A percentile compares a stretch with the other conserved stretches of the same genome.
Evolutionary conservation across 2,329 filamentous ascomycete species (phyloP).

Genomic region (Epichloe sp.): DNA sequence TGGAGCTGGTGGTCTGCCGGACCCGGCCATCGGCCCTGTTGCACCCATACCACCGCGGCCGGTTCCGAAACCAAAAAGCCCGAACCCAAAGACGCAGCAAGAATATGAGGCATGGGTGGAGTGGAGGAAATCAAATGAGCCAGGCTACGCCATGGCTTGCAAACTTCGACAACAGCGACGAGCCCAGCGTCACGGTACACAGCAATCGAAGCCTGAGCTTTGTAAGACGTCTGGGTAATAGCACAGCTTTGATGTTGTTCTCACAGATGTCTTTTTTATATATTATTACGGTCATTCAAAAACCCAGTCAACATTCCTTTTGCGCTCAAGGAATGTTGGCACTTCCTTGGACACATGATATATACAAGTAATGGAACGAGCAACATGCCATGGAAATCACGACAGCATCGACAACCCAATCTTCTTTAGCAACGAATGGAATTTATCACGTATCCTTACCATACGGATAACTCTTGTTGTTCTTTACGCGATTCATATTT

Average conservation of each 20-base stretch:
- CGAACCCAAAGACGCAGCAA: slow-evolving; percentile 28
- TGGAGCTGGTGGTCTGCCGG: background rate
- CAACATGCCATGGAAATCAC: background rate
- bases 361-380: background rate
- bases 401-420: background rate
- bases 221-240: background rate
- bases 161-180: slow-evolving; percentile 29
- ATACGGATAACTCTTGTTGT: background rate
- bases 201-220: slow-evolving; percentile 1
- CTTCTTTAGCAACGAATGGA: background rate
- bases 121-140: slow-evolving; percentile 34
- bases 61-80: slow-evolving; percentile 27
- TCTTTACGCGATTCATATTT: background rate
- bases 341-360: background rate
- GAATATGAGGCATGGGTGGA: slow-evolving; percentile 35
- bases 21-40: background rate
- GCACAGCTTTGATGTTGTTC: background rate
- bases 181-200: slow-evolving; percentile 14
- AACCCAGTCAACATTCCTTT: background rate
- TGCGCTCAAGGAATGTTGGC: background rate
- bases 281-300: background rate
- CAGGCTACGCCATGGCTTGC: slow-evolving; percentile 33
- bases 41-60: slow-evolving; percentile 7
- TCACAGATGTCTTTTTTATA: background rate
- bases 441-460: background rate